Percentiles rank a stretch among this genome's conserved stretches.
These are phyloP conservation scores for Citrullus colocynthis DNA, from an alignment of 306 rosid species.

Conservation along the genomic window DNA sequence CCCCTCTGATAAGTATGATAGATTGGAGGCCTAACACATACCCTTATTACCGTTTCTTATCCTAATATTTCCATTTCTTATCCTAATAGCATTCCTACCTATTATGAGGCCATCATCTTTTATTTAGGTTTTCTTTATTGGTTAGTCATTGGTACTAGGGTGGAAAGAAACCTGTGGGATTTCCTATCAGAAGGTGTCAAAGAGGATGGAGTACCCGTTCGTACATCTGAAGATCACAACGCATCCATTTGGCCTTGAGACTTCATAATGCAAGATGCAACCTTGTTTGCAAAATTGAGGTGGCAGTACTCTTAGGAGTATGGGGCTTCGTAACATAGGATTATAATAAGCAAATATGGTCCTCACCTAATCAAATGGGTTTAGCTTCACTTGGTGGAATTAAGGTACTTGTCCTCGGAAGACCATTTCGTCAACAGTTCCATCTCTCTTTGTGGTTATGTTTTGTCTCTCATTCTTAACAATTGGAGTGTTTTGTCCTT, in stretches of 20 bases:
- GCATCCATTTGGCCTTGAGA: no score
- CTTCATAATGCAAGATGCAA: no score
- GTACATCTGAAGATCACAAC: no score
- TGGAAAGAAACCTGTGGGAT: neutral
- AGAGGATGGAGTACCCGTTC: neutral
- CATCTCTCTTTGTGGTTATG: neutral
- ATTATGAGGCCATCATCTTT: no score
- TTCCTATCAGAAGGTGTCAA: neutral
- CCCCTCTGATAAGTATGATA: no score
- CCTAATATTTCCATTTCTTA: no score
- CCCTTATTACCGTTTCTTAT: no score
- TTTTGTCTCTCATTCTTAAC: neutral
- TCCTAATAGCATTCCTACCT: no score
- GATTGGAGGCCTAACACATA: no score
- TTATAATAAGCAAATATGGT: neutral
- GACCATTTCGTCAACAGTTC: neutral
- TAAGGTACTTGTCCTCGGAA: neutral
- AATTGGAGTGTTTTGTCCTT: neutral
- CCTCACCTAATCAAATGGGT: neutral
- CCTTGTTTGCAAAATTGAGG: neutral
- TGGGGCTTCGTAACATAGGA: neutral
- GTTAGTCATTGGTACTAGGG: neutral
- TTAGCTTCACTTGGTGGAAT: neutral
- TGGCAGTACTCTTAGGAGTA: neutral
- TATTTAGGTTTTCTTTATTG: neutral